Evolutionary conservation across 495 filamentous ascomycete genomes (phyloP).

Genomic region (Hypoxylon fuscum): DNA sequence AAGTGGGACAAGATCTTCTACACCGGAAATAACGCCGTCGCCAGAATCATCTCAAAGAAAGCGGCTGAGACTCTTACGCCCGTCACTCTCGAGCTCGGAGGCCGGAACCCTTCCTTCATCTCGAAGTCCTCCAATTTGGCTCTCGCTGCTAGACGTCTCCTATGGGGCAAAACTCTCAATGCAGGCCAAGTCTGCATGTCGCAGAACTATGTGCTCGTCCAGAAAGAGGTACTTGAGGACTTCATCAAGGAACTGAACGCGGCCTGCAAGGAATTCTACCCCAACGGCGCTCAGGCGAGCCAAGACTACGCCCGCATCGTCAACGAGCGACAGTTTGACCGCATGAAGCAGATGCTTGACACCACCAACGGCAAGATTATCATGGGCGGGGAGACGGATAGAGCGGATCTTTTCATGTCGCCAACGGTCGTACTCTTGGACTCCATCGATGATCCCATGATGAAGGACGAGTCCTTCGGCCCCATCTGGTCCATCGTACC

Average conservation of each 20-base stretch:
- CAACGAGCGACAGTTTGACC: slow-evolving; percentile 77
- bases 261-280: slow-evolving; percentile 81
- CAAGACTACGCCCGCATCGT: slow-evolving; percentile 81
- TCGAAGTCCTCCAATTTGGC: slow-evolving; percentile 80
- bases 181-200: slow-evolving; percentile 89
- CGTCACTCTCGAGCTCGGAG: slow-evolving; percentile 87
- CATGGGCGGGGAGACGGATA: slow-evolving; percentile 83
- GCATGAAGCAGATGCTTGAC: slow-evolving; percentile 91
- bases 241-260: slow-evolving; percentile 80
- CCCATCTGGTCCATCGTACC: slow-evolving; percentile 84
- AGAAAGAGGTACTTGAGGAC: slow-evolving; percentile 71
- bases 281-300: slow-evolving; percentile 77
- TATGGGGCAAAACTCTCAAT: slow-evolving; percentile 88
- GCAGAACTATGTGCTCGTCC: slow-evolving; percentile 88
- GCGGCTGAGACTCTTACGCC: slow-evolving; percentile 93
- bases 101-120: slow-evolving; percentile 88
- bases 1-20: slow-evolving; percentile 99
- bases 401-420: slow-evolving; percentile 80
- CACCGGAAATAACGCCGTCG: slow-evolving; percentile 81
- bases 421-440: slow-evolving; percentile 84
- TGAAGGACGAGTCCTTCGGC: slow-evolving; percentile 86
- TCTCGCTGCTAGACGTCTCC: slow-evolving; percentile 81
- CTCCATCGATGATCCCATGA: slow-evolving; percentile 76
- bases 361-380: slow-evolving; percentile 83
- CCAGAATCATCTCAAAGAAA: slow-evolving; percentile 87